Percentiles rank a stretch among this genome's conserved stretches.
Evolutionary conservation across 345 rosid genomes (phyloP).

Genomic region (Salix caprea): DNA sequence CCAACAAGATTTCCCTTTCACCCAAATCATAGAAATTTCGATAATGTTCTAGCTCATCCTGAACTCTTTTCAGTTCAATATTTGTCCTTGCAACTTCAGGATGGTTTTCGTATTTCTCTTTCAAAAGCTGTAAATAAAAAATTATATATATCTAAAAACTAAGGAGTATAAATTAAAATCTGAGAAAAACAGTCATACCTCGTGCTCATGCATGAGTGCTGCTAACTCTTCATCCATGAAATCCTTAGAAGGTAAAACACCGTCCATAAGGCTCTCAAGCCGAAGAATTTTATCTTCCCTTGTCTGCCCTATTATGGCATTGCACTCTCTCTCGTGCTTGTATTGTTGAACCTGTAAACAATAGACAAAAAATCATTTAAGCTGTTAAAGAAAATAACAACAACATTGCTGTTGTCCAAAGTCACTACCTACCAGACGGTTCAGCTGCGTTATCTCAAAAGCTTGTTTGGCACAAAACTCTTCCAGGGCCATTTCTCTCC

Average conservation of each 20-base stretch:
- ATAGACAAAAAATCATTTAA: constrained; percentile 15
- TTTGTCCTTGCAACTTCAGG: constrained; percentile 72
- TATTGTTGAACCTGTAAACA: constrained; percentile 82
- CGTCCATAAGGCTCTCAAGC: constrained; percentile 95
- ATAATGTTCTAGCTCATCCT: constrained; percentile 76
- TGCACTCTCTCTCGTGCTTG: constrained; percentile 98
- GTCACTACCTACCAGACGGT: constrained; percentile 67
- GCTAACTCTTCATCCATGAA: constrained; percentile 79
- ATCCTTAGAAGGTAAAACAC: constrained; percentile 82
- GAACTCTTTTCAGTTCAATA: constrained; percentile 70
- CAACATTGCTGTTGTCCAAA: constrained; percentile 7
- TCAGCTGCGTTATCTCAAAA: constrained; percentile 81
- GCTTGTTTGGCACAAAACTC: constrained; percentile 86
- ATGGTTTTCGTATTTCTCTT: constrained; percentile 86
- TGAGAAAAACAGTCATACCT: constrained; percentile 39
- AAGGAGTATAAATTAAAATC: constrained; percentile 1
- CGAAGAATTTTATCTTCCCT: constrained; percentile 91
- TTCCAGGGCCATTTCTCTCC: constrained; percentile 98
- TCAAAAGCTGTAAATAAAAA: constrained; percentile 61
- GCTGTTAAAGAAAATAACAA: constrained; percentile 1
- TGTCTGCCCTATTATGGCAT: constrained; percentile 79
- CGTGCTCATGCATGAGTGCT: constrained; percentile 72
- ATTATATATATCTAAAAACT: constrained; percentile 13
- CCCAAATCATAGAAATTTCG: constrained; percentile 77
- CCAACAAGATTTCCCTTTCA: constrained; percentile 86